Evolutionary conservation across 2,329 filamentous ascomycete genomes (phyloP), one percentile per base, ranked within the genome.

Genomic region (Beauveria caledonica): DNA sequence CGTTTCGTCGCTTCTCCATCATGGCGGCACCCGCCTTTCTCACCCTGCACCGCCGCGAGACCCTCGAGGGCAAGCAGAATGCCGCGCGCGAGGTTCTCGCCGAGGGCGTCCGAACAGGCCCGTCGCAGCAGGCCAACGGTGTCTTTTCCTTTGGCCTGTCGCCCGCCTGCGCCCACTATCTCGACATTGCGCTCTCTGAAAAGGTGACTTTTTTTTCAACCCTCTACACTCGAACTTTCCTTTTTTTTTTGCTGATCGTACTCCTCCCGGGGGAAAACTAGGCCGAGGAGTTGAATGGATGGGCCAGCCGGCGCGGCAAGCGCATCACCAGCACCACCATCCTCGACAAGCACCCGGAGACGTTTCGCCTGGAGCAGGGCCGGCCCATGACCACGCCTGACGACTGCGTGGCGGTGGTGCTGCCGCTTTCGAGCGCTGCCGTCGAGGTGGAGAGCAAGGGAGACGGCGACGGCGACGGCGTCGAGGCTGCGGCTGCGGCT

Each of bases 301-400:
- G 55, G 55, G 55, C 55, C 3, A 40, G n/a, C 23, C 19, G 29
- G 44, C 29, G 10, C 9, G 55, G 55, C 44, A 58, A 49, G 33
- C 27, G 29, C 27, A 58, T 58, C 44, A 42, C 45, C 44, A 58
- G 55, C 55, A 58, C 55, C 42, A 58, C 55, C 19, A 49, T 58
- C 8, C 55, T 58, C 29, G 55, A 58, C 33, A 58, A 49, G 45
- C 55, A 58, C 17, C 55, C 55, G 3, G 55, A 58, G 45, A 58
- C 55, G 55, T 21, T 58, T 19, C 55, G 55, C 33, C 45, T 58
- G 17, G 55, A 58, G 21, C 19, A 21, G 27, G 21, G 19, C 5
- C 27, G 19, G 13, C 15, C 21, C 10, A 40, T 58, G 55, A 4
- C 21, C n/a, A 58, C 55, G 15, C 55, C 55, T 5, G 55, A 39